Evolutionary conservation across 148 eudicot genomes (phyloP).

Genomic region (Nepenthes gracilis): DNA sequence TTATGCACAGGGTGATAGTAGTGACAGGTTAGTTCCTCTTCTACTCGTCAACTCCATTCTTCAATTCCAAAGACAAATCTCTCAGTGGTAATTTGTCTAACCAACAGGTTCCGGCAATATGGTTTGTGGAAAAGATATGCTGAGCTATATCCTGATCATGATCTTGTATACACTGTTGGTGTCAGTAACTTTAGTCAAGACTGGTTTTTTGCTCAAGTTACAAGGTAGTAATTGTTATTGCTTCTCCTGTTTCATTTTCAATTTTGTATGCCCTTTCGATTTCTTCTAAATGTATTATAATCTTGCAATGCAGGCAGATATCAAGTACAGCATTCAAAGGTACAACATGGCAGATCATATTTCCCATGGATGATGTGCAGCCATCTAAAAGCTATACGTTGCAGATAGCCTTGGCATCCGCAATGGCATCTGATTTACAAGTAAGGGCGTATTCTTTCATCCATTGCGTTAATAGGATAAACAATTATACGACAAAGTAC

Average conservation of each 20-base stretch:
- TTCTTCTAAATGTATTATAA: not conserved
- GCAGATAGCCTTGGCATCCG: slow-evolving; percentile 7
- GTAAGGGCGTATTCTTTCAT: not conserved
- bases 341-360: slow-evolving; percentile 7
- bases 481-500: no score
- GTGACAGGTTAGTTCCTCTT: not conserved
- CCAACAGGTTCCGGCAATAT: slow-evolving; percentile 51
- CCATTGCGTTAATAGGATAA: not conserved
- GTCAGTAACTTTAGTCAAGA: slow-evolving; percentile 33
- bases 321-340: slow-evolving; percentile 8
- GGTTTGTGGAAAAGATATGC: slow-evolving; percentile 65
- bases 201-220: slow-evolving; percentile 78
- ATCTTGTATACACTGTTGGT: slow-evolving; percentile 59
- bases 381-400: not conserved
- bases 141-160: slow-evolving; percentile 43
- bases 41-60: not conserved
- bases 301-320: slow-evolving; percentile 22
- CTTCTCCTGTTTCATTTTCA: not conserved
- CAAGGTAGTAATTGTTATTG: slow-evolving; percentile 19
- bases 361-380: not conserved
- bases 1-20: not conserved
- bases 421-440: not conserved
- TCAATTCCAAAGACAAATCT: not conserved
- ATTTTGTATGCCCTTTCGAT: not conserved
- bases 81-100: not conserved